Percentiles rank a stretch among this genome's conserved stretches.
These are phyloP conservation scores for Gloeopeniophorella convolvens DNA, from an alignment of 768 basidiomycete species.

Conservation along the genomic window DNA sequence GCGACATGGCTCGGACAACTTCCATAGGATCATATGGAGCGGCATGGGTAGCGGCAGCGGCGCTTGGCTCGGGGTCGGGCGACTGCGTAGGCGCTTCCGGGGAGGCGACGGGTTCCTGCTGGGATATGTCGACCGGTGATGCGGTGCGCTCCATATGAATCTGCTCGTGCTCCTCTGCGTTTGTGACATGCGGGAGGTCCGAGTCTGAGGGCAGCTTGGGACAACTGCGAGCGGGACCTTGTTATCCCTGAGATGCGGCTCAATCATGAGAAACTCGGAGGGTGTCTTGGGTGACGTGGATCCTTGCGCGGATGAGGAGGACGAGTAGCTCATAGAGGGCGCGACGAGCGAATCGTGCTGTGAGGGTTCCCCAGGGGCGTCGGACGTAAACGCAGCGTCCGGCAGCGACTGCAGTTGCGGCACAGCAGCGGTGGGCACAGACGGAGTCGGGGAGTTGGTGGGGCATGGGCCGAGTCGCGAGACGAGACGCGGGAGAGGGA, in stretches of 20 bases:
- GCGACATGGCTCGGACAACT: too few species aligned
- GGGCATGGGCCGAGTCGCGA: slow-evolving; percentile 10
- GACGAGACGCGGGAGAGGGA: slow-evolving; percentile 19
- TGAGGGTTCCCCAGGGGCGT: background rate
- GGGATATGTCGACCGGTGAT: too few species aligned
- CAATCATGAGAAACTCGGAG: slow-evolving; percentile 16
- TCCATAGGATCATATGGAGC: too few species aligned
- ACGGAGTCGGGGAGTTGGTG: background rate
- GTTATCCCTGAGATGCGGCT: slow-evolving; percentile 2
- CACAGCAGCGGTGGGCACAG: background rate
- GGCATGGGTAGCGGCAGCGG: too few species aligned
- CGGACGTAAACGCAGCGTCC: too few species aligned
- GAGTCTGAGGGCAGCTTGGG: too few species aligned
- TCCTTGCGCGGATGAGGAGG: slow-evolving; percentile 26
- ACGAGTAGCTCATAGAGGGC: slow-evolving; percentile 26
- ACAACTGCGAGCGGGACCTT: background rate
- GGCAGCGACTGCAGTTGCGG: too few species aligned
- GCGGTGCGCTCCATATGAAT: background rate
- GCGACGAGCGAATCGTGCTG: slow-evolving; percentile 14
- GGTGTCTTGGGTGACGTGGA: slow-evolving; percentile 24
- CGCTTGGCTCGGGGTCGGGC: too few species aligned
- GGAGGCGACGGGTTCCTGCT: too few species aligned
- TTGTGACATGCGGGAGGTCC: background rate
- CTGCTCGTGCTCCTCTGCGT: slow-evolving; percentile 5
- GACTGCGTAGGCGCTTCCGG: too few species aligned